These are phyloP conservation scores for Leishmania guyanensis DNA, from an alignment of 208 protist species.

Conservation along the genomic window DNA sequence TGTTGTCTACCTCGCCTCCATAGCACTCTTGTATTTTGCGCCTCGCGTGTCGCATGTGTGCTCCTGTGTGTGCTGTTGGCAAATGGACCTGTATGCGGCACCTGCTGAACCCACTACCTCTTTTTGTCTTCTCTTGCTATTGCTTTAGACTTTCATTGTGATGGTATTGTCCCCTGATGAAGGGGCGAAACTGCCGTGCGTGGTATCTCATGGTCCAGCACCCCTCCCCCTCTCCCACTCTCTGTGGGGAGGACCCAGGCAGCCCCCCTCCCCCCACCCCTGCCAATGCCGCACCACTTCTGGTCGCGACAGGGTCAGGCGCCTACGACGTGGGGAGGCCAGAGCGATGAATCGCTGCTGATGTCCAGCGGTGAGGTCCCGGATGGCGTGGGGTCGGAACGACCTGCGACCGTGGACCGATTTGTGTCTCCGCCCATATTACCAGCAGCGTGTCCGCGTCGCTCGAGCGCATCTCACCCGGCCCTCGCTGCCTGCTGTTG, in stretches of 20 bases:
- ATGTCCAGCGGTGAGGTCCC: not conserved
- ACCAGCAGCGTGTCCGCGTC: not conserved
- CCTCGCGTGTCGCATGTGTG: no score
- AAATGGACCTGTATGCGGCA: no score
- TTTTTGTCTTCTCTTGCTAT: not conserved
- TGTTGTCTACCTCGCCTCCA: not conserved
- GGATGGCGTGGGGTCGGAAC: not conserved
- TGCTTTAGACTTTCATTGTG: not conserved
- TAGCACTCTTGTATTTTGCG: not conserved
- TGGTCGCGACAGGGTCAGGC: no score
- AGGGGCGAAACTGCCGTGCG: no score
- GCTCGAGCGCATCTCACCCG: not conserved
- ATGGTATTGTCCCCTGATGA: no score
- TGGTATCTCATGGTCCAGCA: no score
- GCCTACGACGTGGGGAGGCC: no score
- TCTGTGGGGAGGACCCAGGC: no score
- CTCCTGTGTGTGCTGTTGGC: not conserved
- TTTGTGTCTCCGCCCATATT: not conserved
- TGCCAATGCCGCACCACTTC: no score
- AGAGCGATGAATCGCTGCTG: not conserved
- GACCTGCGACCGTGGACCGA: not conserved
- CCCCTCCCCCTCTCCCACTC: no score
- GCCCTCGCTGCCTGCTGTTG: not conserved
- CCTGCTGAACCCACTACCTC: no score
- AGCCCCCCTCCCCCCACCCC: no score